Conservation (phyloP, 805 yeast genomes). For the Cyberlindnera maclurae region DNA sequence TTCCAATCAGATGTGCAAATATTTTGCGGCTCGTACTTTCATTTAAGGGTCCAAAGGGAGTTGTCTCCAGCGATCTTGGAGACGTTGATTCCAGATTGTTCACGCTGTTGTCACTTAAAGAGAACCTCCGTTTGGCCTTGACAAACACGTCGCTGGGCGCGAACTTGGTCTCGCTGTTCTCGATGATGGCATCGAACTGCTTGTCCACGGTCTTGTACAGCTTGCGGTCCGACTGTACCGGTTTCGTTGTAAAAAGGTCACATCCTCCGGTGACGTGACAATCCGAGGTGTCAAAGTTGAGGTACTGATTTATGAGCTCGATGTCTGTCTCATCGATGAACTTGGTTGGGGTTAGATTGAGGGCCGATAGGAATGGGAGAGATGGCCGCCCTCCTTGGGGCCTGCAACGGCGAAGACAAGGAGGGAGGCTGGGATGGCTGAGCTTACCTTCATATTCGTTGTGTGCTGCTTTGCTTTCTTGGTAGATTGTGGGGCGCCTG, state of each 20-base stretch:
- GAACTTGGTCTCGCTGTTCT: constrained; percentile 16
- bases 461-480: no score
- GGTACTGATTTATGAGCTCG: constrained; percentile 83
- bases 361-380: no score
- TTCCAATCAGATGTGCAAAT: constrained; percentile 86
- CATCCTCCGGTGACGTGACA: constrained; percentile 81
- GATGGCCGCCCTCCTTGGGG: no score
- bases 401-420: no score
- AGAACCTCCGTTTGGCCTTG: constrained; percentile 35
- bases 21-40: constrained; percentile 81
- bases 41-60: constrained; percentile 91
- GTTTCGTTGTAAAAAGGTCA: constrained; percentile 90
- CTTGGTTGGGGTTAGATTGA: constrained; percentile 28
- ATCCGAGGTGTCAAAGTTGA: constrained; percentile 71
- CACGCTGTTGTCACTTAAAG: constrained; percentile 12
- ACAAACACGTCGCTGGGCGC: constrained; percentile 28
- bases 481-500: no score
- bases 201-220: constrained; percentile 82
- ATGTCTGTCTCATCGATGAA: constrained; percentile 90
- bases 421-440: no score
- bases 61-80: constrained; percentile 12
- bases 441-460: no score
- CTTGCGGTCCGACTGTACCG: constrained; percentile 84
- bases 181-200: constrained; percentile 51
- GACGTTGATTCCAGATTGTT: constrained; percentile 6